Conservation (phyloP, 2,329 filamentous ascomycete genomes). For the Penicillium sp. region DNA sequence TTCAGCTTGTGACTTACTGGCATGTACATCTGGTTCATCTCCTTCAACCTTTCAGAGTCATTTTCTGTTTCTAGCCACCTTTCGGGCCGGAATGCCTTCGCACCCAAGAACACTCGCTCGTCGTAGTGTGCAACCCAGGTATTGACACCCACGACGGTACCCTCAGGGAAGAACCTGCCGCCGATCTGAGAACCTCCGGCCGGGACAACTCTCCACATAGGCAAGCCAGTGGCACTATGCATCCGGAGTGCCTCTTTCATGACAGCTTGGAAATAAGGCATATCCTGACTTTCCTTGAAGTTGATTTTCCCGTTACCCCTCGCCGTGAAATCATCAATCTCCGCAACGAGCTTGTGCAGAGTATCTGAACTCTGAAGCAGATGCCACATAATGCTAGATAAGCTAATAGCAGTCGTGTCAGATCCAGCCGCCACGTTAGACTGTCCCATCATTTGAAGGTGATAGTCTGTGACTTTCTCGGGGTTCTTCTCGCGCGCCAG, state of each 20-base stretch:
- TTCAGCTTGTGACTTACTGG: conserved; percentile 38
- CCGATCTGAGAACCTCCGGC: conserved; percentile 52
- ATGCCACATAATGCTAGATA: conserved; percentile 55
- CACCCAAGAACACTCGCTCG: conserved; percentile 52
- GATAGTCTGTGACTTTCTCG: conserved; percentile 49
- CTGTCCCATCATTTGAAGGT: conserved; percentile 47
- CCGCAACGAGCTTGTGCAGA: conserved; percentile 37
- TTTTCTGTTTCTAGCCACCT: conserved; percentile 52
- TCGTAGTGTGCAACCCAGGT: conserved; percentile 54
- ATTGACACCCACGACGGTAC: conserved; percentile 53
- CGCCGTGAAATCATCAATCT: conserved; percentile 41
- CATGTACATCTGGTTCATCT: conserved; percentile 49
- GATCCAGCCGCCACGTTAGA: conserved; percentile 46
- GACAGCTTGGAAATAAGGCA: conserved; percentile 61
- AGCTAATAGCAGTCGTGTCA: conserved; percentile 57
- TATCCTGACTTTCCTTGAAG: conserved; percentile 49
- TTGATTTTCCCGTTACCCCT: conserved; percentile 39
- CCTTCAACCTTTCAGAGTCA: conserved; percentile 38
- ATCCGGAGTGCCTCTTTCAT: conserved; percentile 62
- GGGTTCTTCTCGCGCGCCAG: conserved; percentile 51
- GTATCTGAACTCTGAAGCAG: conserved; percentile 46
- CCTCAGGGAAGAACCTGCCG: conserved; percentile 50
- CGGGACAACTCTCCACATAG: conserved; percentile 58
- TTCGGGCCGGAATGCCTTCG: conserved; percentile 53
- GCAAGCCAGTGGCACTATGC: conserved; percentile 57